Evolutionary conservation across 495 filamentous ascomycete species (phyloP).

Genomic region (Pyrenopolyporus hunteri): DNA sequence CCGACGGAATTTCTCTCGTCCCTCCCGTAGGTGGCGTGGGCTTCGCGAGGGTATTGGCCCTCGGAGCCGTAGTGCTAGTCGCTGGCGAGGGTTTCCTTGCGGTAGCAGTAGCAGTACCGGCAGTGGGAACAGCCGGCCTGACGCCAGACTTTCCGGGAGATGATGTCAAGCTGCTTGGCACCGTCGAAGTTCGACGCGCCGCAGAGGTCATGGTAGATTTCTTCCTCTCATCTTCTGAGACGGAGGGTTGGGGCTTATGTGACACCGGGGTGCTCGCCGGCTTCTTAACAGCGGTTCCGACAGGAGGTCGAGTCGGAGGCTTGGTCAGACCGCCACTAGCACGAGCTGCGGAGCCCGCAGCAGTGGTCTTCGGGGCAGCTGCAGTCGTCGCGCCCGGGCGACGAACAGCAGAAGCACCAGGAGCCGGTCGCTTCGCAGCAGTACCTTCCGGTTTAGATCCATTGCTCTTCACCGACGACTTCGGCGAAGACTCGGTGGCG

Average conservation of each 20-base stretch:
- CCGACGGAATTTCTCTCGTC: conserved; percentile 35
- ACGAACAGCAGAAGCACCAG: conserved; percentile 35
- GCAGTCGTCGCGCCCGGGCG: conserved; percentile 42
- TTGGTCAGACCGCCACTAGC: conserved; percentile 45
- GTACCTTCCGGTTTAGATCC: conserved; percentile 39
- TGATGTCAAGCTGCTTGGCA: conserved; percentile 37
- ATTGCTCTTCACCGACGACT: conserved; percentile 40
- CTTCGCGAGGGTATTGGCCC: conserved; percentile 38
- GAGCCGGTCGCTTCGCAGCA: conserved; percentile 42
- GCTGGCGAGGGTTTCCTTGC: conserved; percentile 49
- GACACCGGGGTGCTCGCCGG: conserved; percentile 44
- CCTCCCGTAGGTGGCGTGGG: conserved; percentile 38
- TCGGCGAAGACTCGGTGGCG: conserved; percentile 39
- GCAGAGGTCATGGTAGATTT: conserved; percentile 45
- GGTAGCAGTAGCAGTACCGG: conserved; percentile 48
- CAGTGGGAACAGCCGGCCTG: conserved; percentile 43
- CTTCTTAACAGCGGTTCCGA: conserved; percentile 44
- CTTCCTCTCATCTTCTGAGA: conserved; percentile 58
- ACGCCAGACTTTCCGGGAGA: conserved; percentile 50
- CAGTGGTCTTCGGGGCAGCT: conserved; percentile 47
- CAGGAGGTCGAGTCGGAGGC: conserved; percentile 47
- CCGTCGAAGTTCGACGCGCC: conserved; percentile 50
- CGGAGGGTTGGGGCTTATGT: conserved; percentile 52
- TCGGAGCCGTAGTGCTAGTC: conserved; percentile 40
- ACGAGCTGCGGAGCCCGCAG: conserved; percentile 48